Evolutionary conservation across 2,329 filamentous ascomycete genomes (phyloP).

Genomic region (Colletotrichum filicis): DNA sequence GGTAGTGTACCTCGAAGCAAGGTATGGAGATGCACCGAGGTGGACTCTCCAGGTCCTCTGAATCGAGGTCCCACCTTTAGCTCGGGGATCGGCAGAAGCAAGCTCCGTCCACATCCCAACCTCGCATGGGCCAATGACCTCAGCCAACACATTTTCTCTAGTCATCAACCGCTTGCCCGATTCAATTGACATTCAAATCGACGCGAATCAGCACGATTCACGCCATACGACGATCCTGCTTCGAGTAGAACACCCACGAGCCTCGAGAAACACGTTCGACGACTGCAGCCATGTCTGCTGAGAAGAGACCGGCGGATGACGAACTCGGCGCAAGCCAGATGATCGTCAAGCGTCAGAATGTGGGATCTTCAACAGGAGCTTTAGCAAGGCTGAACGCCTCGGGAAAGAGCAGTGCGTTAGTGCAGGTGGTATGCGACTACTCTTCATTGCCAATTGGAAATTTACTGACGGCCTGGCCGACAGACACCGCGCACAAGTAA

Average conservation of each 20-base stretch:
- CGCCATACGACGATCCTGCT: neutral
- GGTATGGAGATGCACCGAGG: neutral
- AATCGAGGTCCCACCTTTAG: neutral
- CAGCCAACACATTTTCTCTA: slow-evolving; percentile 9
- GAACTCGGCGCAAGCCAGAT: slow-evolving; percentile 84
- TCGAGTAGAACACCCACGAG: neutral
- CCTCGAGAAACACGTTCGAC: neutral
- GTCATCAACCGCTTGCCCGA: neutral
- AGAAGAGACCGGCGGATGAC: slow-evolving; percentile 91
- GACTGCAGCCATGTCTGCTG: slow-evolving; percentile 78
- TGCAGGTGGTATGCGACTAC: slow-evolving; percentile 57
- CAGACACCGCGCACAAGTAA: slow-evolving; percentile 84
- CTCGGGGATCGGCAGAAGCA: slow-evolving; percentile 32
- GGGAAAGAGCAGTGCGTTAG: slow-evolving; percentile 55
- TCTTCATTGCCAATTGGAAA: too few species aligned
- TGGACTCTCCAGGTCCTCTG: neutral
- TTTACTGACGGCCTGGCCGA: slow-evolving; percentile 22
- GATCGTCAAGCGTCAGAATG: slow-evolving; percentile 89
- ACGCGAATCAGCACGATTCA: neutral
- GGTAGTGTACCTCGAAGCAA: neutral
- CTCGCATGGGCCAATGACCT: slow-evolving; percentile 7
- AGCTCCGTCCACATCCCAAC: slow-evolving; percentile 22
- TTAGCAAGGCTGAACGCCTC: slow-evolving; percentile 63
- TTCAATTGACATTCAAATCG: neutral
- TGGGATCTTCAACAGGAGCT: slow-evolving; percentile 59